A percentile compares a stretch with the other conserved stretches of the same genome.
These are phyloP conservation scores for Russula sp. DNA, from an alignment of 768 basidiomycete genomes.

Conservation along the genomic window DNA sequence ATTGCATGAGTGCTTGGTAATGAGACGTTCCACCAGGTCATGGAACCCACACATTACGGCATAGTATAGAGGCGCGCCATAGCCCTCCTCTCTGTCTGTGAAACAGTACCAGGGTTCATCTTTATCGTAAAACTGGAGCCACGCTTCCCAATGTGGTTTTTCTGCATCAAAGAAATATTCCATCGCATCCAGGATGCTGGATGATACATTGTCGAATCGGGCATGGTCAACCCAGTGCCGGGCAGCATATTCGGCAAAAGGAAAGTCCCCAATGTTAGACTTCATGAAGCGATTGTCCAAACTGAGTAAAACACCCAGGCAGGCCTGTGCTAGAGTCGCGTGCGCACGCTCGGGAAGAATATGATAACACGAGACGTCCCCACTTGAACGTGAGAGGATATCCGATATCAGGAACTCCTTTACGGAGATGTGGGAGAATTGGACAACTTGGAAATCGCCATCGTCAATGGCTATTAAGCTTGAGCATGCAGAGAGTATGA, in stretches of 20 bases:
- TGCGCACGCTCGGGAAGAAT: neutral
- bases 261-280: neutral
- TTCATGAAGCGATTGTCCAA: neutral
- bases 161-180: neutral
- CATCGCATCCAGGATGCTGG: neutral
- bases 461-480: neutral
- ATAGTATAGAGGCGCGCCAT: neutral
- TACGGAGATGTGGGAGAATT: conserved; percentile 5
- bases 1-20: neutral
- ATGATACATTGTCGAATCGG: neutral
- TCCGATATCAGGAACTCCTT: conserved; percentile 7
- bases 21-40: neutral
- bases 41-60: conserved; percentile 2
- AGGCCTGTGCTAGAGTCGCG: neutral
- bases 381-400: neutral
- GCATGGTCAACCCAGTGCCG: neutral
- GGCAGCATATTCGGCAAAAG: neutral
- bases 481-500: neutral
- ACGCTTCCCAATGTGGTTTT: neutral
- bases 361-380: neutral
- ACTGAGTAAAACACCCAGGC: neutral
- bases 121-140: neutral
- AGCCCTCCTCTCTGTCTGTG: neutral
- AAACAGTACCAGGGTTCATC: neutral
- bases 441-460: neutral